Conservation (phyloP, 2,329 filamentous ascomycete species). For the Dactylella cylindrospora region DNA sequence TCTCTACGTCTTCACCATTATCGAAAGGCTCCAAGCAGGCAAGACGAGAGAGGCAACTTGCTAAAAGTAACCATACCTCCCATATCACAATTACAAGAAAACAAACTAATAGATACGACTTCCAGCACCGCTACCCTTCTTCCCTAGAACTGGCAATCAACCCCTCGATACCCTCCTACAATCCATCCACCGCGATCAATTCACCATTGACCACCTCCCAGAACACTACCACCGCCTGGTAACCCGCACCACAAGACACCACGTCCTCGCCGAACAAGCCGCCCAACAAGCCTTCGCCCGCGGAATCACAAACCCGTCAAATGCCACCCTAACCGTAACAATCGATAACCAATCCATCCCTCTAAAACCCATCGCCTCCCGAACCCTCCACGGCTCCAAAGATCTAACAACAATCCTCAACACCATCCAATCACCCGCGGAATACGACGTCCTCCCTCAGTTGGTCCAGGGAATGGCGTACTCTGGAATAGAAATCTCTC, state of each 20-base stretch:
- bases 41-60: constrained; percentile 25
- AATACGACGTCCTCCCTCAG: constrained; percentile 32
- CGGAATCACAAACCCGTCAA: constrained; percentile 29
- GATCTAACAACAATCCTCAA: constrained; percentile 61
- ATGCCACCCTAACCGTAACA: constrained; percentile 21
- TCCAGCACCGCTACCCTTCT: constrained; percentile 51
- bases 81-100: not conserved
- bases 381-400: constrained; percentile 47
- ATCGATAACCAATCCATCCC: constrained; percentile 34
- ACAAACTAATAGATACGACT: constrained; percentile 5
- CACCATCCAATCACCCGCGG: constrained; percentile 52
- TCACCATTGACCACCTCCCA: constrained; percentile 64
- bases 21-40: constrained; percentile 18
- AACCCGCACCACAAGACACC: constrained; percentile 55
- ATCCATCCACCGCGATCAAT: constrained; percentile 61
- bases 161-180: constrained; percentile 60
- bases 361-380: constrained; percentile 1
- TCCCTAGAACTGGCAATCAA: constrained; percentile 58
- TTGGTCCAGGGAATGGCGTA: constrained; percentile 15
- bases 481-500: constrained; percentile 19
- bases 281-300: constrained; percentile 39
- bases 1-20: constrained; percentile 23
- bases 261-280: constrained; percentile 45
- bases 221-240: constrained; percentile 59
- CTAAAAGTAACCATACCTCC: constrained; percentile 1